Base-by-base conservation (phyloP, 805 yeast genomes). In the Yueomyces sp. region DNA sequence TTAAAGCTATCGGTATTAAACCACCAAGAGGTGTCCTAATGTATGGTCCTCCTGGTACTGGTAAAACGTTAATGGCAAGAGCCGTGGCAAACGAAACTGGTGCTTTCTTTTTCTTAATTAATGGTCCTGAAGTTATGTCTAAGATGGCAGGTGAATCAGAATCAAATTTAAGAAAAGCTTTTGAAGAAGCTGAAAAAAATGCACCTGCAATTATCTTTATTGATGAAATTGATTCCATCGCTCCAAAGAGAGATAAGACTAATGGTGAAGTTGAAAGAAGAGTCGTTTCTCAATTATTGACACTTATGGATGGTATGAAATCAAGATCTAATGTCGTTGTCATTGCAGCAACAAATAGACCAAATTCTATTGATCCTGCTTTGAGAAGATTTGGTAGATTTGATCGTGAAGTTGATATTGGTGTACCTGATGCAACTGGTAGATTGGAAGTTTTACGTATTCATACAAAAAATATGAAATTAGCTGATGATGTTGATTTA, bases 41-140 rank as follows among this genome's bases (percentile, higher is more conserved):
- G 95, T 92, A 84, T 64, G 98, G 98, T 60, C 98, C 98, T 41
- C 98, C 98, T 33, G 98, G 98, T 77, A 92, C 98, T 12, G 98
- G 98, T 84, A 92, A 92, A 69, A 92, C 98, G 32, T 73, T 92
- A 54, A 87, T 92, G 95, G 98, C 98, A 2, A 81, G 98, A 64
- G 98, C 98, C n/a, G 98, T 92, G 43, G 98, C 98, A 40, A 92
- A 92, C 58, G 98, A 92, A 68, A 92, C 98, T 28, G 98, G 98
- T 60, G 98, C 98, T 1, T 92, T 92, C 65, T 92, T 92, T 77
- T 92, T 92, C 65, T 76, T 92, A 57, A 92, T 92, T 66, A 92
- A 92, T 63, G 98, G 98, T 66, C 98, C 98, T 7, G 98, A 92
- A 68, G 94, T 92, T 60, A 92, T 92, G 98, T 88, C 97, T 44